Evolutionary conservation across 441 rosid species (phyloP), one percentile per base, ranked within the genome.

Genomic region (Adansonia rubrostipa): DNA sequence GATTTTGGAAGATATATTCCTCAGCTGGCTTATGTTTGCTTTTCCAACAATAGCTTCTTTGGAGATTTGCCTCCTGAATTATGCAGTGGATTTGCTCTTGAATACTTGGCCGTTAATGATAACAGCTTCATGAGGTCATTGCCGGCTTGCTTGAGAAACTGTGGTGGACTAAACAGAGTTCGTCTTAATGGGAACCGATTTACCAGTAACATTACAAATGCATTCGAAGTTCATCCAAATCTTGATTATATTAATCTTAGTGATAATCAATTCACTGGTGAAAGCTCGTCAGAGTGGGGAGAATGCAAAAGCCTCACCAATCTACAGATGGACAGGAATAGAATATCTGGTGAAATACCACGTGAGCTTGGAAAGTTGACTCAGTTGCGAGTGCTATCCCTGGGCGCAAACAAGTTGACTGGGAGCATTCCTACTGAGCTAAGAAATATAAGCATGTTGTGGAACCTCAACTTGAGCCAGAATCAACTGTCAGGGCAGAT

Each of bases 41-140:
- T 91, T 79, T 84, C 92, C 0, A 67, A 86, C 84, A 91, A 91
- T 87, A 87, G 89, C 80, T 91, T 91, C 84, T 44, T 83, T 0
- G 93, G 92, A 42, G 89, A 24, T 0, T 24, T 24, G 28, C 28
- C 28, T 24, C 28, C 28, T 24, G 28, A 24, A 24, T 24, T 24
- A 36, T 91, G 95, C 77, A 86, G 88, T 9, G 85, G 88, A 24
- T 69, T 82, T 15, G 75, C 74, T 73, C 88, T 91, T 9, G 56
- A 73, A 62, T 19, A 80, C 3, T 62, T 91, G 9, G 79, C 85
- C 1, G 86, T 85, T 17, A 85, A 88, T 72, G 80, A 17, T 28
- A 89, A 91, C 82, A 86, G 75, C 53, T 85, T 91, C 72, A 85
- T 87, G 0, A 93, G 95, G 28, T 51, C 90, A 36, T 33, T 91